A percentile compares a stretch with the other conserved stretches of the same genome.
Conservation (phyloP, 148 eudicot species). For the Persicaria maculosa region DNA sequence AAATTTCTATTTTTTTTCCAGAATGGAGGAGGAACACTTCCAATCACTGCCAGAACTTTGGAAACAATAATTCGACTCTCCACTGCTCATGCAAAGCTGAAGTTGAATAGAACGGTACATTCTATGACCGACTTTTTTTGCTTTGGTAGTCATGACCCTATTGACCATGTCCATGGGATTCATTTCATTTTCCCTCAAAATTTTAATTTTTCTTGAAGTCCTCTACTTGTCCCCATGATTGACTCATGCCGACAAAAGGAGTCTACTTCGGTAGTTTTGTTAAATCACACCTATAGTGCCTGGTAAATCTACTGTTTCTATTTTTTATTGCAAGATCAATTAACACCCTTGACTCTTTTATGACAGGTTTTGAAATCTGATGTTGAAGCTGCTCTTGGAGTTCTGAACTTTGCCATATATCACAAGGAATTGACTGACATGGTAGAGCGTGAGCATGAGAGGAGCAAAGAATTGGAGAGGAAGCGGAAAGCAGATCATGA, state of each 20-base stretch:
- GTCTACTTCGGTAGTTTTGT: neutral
- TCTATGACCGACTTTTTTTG: neutral
- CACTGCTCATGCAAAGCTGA: slow-evolving; percentile 97
- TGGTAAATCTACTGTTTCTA: neutral
- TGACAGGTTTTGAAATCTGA: slow-evolving; percentile 72
- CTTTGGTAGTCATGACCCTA: neutral
- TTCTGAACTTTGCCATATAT: slow-evolving; percentile 93
- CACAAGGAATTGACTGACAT: slow-evolving; percentile 92
- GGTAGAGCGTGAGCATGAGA: slow-evolving; percentile 89
- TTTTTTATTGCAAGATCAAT: neutral
- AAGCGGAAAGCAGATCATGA: slow-evolving; percentile 63
- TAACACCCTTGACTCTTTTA: slow-evolving; percentile 4
- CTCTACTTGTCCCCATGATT: neutral
- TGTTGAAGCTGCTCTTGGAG: slow-evolving; percentile 94
- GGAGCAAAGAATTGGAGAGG: slow-evolving; percentile 58
- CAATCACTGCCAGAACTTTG: slow-evolving; percentile 95
- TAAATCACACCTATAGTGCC: neutral
- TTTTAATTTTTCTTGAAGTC: neutral
- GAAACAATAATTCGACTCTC: slow-evolving; percentile 96
- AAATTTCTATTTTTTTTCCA: slow-evolving; percentile 13
- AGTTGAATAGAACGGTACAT: slow-evolving; percentile 75
- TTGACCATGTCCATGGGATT: neutral
- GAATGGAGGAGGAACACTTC: slow-evolving; percentile 96
- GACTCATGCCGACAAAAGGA: slow-evolving; percentile 2
- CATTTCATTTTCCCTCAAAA: neutral